Conservation (phyloP, 202 grass and related monocot genomes). For the Dendrocalamus latiflorus region DNA sequence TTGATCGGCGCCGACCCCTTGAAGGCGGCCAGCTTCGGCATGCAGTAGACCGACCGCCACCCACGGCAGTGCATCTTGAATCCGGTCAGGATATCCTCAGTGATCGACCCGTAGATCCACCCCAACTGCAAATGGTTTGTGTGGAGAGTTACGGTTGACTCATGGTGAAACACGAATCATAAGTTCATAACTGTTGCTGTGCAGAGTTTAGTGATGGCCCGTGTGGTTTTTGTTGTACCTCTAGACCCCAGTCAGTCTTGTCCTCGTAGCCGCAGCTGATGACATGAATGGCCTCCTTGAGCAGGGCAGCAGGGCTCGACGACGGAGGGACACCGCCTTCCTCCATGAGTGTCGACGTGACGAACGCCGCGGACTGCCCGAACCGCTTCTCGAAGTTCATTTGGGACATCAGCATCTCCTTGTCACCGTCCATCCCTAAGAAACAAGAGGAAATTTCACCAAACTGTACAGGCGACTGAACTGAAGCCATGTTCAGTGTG, state of each 20-base stretch:
- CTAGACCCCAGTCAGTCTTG: conserved; percentile 88
- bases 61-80: conserved; percentile 99
- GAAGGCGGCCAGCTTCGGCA: conserved; percentile 80
- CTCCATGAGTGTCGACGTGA: conserved; percentile 96
- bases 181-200: not conserved
- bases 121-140: conserved; percentile 77
- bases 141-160: too few species aligned
- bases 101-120: conserved; percentile 99
- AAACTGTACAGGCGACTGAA: too few species aligned
- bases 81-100: conserved; percentile 92
- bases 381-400: conserved; percentile 99
- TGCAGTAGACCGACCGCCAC: conserved; percentile 98
- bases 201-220: not conserved
- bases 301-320: conserved; percentile 83
- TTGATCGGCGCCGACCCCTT: conserved; percentile 99
- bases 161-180: not conserved
- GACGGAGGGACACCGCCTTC: conserved; percentile 94
- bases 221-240: conserved; percentile 45
- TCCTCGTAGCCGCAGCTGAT: conserved; percentile 99
- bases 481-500: not conserved
- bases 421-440: conserved; percentile 62
- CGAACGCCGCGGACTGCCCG: conserved; percentile 91
- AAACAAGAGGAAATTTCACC: not conserved
- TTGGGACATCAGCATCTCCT: conserved; percentile 94
- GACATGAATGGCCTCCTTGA: conserved; percentile 99